Evolutionary conservation across 352 stramenopile genomes (phyloP), one percentile per base, ranked within the genome.

Genomic region (Hyphochytrium catenoides): DNA sequence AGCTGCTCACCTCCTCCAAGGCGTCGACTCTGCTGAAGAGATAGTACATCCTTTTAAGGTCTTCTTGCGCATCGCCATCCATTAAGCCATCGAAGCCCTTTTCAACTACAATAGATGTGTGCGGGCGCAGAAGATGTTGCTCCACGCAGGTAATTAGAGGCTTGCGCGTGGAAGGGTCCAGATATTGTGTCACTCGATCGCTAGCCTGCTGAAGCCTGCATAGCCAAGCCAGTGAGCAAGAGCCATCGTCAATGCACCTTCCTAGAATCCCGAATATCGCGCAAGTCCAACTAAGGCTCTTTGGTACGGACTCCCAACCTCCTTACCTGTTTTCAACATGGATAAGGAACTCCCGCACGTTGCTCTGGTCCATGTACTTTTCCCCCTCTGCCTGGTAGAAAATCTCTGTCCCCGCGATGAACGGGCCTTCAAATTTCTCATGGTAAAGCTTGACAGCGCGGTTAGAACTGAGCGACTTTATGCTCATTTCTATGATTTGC

Each of bases 271-370:
- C 33, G n/a, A n/a, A n/a, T n/a, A n/a, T n/a, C n/a, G n/a, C n/a
- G n/a, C n/a, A n/a, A n/a, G n/a, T n/a, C n/a, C n/a, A n/a, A n/a
- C n/a, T n/a, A n/a, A n/a, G n/a, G n/a, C n/a, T n/a, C n/a, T n/a
- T n/a, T n/a, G n/a, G n/a, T n/a, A n/a, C n/a, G n/a, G n/a, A n/a
- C n/a, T n/a, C n/a, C n/a, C n/a, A n/a, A n/a, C n/a, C n/a, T n/a
- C n/a, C n/a, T n/a, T n/a, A n/a, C n/a, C n/a, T n/a, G n/a, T 67
- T 74, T 39, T 91, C 73, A 0, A 87, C 75, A 26, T 91, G 74
- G 22, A 62, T 29, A 20, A 93, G 38, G 43, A 87, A 93, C 19
- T 87, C 55, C 15, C 69, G 53, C 9, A 90, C 68, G 26, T 63
- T 74, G 21, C 48, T 51, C 1, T 50, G 47, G 30, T 73, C 66